Evolutionary conservation across 2,329 filamentous ascomycete species (phyloP), one percentile per base, ranked within the genome.

Genomic region (Diaporthe eres): DNA sequence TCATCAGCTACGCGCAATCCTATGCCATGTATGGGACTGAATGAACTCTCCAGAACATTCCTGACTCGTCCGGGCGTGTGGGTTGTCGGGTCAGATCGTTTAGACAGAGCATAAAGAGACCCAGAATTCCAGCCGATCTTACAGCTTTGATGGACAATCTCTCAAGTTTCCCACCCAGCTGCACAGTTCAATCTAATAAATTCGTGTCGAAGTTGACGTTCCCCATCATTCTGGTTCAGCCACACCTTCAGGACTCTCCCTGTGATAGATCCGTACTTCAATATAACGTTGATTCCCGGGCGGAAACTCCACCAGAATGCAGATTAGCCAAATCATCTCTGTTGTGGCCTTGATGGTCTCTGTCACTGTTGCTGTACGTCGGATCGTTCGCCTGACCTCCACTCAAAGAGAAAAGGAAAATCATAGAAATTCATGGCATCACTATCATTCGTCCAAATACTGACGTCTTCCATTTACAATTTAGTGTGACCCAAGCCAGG

Each of bases 401-500:
- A 12, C n/a, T 37, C n/a, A 17, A 15, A 17, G 4, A 61, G 3
- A 15, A 17, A 22, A 61, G 4, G 3, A 25, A 22, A 39, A 39
- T 7, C 57, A 60, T 39, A 9, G 6, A 25, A 22, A 39, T n/a
- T 7, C 57, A 60, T 39, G 15, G 3, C 39, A 3, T 3, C 22
- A 17, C 10, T 22, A 8, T 22, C 9, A 3, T 65, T 17, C 42
- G 6, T 31, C 15, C 42, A 31, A 17, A 65, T 4, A 13, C 60
- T 65, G 17, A 65, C 39, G 0, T 5, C 25, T 28, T 49, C 28
- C 58, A 7, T 42, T 3, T 9, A 42, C 28, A 9, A 3, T 67
- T 9, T 34, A 67, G 42, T 67, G 61, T 49, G 61, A 67, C 25
- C 61, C 61, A 17, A 67, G 61, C 28, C 61, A 67, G n/a, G 61